Conservation (phyloP, 495 filamentous ascomycete genomes). For the Pseudoneurospora amorphoporcata region DNA sequence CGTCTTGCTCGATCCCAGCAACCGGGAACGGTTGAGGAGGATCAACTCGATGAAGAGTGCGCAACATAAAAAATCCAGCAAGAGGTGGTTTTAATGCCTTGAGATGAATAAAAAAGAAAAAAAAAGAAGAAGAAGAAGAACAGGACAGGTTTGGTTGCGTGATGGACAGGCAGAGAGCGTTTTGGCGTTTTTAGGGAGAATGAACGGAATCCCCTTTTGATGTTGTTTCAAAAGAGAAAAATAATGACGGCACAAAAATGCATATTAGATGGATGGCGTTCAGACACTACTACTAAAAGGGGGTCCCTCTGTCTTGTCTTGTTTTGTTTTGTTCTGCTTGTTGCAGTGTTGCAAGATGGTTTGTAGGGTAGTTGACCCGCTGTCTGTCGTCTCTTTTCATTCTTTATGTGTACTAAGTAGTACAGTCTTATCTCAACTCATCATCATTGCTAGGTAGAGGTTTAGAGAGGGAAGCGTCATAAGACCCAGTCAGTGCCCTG, state of each 20-base stretch:
- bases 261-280: background rate
- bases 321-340: background rate
- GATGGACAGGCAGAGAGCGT: background rate
- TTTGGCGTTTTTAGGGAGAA: background rate
- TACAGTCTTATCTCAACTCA: background rate
- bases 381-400: background rate
- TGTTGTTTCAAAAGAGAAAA: background rate
- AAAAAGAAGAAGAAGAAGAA: background rate
- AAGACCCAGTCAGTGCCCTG: background rate
- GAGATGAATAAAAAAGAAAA: too few relatives aligned
- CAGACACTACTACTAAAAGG: background rate
- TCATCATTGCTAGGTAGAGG: background rate
- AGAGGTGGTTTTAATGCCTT: slow-evolving; percentile 21
- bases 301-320: background rate
- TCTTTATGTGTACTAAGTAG: background rate
- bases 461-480: background rate
- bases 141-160: background rate
- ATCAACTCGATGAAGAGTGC: slow-evolving; percentile 35
- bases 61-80: slow-evolving; percentile 18
- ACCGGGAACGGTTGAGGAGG: slow-evolving; percentile 34
- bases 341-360: background rate
- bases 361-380: background rate
- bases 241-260: background rate
- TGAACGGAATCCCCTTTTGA: background rate
- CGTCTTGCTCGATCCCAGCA: slow-evolving; percentile 31